Evolutionary conservation across 2,329 filamentous ascomycete species (phyloP).

Genomic region (Fusarium setosum): DNA sequence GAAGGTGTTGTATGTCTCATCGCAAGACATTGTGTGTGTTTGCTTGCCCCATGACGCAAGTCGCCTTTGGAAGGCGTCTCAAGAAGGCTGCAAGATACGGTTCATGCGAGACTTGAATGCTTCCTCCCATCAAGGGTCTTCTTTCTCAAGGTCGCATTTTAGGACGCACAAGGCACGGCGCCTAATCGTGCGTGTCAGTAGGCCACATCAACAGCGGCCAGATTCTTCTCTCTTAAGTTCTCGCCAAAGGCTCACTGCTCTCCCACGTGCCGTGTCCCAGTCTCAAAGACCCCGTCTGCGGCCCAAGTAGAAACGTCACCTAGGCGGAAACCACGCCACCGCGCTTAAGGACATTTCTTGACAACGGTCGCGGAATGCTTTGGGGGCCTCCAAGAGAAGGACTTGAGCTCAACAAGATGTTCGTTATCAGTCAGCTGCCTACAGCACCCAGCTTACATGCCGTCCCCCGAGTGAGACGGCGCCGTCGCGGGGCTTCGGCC

Average conservation of each 20-base stretch:
- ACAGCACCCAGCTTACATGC: conserved; percentile 9
- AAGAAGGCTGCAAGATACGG: neutral
- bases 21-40: neutral
- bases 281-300: neutral
- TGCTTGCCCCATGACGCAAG: neutral
- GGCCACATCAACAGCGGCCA: conserved; percentile 4
- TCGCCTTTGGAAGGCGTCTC: neutral
- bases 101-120: conserved; percentile 2
- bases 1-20: neutral
- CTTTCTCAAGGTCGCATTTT: conserved; percentile 4
- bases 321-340: neutral
- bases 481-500: conserved; percentile 24
- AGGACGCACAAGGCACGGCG: neutral
- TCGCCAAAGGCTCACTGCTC: no score
- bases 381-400: no score
- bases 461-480: conserved; percentile 19
- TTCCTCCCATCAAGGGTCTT: neutral
- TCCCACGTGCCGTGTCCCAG: conserved; percentile 10
- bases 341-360: conserved; percentile 1
- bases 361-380: no score
- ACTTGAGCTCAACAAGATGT: no score
- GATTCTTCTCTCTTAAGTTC: neutral
- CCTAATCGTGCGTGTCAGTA: conserved; percentile 7
- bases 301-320: neutral
- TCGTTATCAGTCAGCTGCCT: no score